Percentiles rank a stretch among this genome's conserved stretches.
phyloP scores from a whole-genome alignment of 257 asterid species.

The Anisodus tanguticus region DNA sequence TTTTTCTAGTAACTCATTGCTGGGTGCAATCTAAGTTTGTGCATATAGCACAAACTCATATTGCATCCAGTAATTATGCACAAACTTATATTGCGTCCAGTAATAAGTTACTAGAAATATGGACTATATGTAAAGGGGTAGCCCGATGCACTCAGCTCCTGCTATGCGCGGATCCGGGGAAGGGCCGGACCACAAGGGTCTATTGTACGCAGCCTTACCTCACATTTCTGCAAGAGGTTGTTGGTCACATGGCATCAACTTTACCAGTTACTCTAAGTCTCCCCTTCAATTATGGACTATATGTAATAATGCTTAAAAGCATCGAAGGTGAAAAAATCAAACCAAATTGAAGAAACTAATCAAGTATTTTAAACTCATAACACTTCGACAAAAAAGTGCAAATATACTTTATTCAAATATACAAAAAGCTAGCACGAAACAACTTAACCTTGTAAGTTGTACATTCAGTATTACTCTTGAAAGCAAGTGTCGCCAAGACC shows the following conservation, averaged over 20 bases:
- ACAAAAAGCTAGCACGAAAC: neutral
- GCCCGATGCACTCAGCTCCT: too few species aligned
- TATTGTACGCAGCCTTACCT: too few species aligned
- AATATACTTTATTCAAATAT: neutral
- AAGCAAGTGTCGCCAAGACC: conserved; percentile 89
- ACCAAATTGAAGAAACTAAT: conserved; percentile 22
- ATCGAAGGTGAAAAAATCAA: neutral
- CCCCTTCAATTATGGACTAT: neutral
- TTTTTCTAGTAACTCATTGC: neutral
- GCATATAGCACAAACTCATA: neutral
- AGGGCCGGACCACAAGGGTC: too few species aligned
- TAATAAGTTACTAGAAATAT: neutral
- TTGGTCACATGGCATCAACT: too few species aligned
- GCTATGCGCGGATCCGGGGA: too few species aligned
- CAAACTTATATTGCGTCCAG: neutral
- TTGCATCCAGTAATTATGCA: neutral
- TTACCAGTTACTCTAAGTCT: too few species aligned
- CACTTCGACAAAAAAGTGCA: neutral
- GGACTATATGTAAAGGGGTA: neutral
- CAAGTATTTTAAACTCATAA: neutral
- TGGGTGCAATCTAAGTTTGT: neutral
- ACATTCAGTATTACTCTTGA: conserved; percentile 84
- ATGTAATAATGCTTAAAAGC: neutral
- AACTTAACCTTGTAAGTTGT: conserved; percentile 74
- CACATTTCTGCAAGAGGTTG: too few species aligned